phyloP scores from a whole-genome alignment of 768 basidiomycete species.

The Porphyrellus cyaneotinctus region DNA sequence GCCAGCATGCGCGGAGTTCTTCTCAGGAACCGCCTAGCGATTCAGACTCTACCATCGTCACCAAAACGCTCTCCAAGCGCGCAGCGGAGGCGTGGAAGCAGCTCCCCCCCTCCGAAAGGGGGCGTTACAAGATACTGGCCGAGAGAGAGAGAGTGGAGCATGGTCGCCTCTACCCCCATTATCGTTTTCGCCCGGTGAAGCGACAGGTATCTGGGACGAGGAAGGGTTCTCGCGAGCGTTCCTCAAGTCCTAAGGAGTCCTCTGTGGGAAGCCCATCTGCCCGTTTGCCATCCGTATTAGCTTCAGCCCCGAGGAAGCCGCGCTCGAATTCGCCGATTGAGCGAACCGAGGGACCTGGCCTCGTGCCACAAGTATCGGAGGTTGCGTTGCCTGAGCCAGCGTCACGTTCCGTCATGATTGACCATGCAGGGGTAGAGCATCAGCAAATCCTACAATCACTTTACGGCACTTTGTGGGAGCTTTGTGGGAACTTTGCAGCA shows the following conservation, averaged over 20 bases:
- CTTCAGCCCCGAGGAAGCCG: constrained; percentile 1
- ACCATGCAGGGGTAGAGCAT: too few species aligned
- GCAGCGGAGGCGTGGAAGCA: constrained; percentile 74
- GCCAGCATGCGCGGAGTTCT: constrained; percentile 36
- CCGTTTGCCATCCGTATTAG: constrained; percentile 16
- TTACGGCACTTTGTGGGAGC: too few species aligned
- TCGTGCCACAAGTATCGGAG: neutral
- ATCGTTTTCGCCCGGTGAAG: constrained; percentile 58
- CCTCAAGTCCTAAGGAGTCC: neutral
- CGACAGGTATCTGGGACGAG: constrained; percentile 25
- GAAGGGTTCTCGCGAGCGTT: constrained; percentile 15
- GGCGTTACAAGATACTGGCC: constrained; percentile 51
- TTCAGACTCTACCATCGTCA: constrained; percentile 20
- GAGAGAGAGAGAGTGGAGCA: constrained; percentile 55
- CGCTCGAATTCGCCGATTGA: constrained; percentile 4
- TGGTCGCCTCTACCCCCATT: constrained; percentile 53
- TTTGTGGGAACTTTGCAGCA: too few species aligned
- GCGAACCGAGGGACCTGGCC: neutral
- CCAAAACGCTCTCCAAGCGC: constrained; percentile 68
- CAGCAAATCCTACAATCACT: too few species aligned
- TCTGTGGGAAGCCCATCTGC: constrained; percentile 6
- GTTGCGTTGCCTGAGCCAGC: neutral
- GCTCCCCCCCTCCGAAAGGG: constrained; percentile 45
- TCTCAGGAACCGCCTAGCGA: constrained; percentile 34
- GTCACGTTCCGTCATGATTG: neutral